Conservation (phyloP, 257 asterid genomes). For the Nicotiana noctiflora region DNA sequence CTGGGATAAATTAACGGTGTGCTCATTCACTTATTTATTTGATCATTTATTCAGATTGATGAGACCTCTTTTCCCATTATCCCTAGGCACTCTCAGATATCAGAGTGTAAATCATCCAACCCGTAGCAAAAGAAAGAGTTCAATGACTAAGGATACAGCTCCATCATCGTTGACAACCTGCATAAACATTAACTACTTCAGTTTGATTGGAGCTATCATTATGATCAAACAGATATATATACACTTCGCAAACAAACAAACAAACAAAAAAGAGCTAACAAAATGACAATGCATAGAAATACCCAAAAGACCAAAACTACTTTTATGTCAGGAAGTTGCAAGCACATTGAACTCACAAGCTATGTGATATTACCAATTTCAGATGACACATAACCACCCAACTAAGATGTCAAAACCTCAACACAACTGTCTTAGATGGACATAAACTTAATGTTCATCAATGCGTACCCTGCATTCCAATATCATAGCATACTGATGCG, state of each 20-base stretch:
- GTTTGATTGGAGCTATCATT: neutral
- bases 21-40: neutral
- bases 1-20: neutral
- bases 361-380: neutral
- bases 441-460: neutral
- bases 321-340: neutral
- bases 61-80: neutral
- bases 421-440: neutral
- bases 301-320: neutral
- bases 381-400: neutral
- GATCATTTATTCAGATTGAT: neutral
- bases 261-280: neutral
- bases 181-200: conserved; percentile 11
- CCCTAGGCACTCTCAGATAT: neutral
- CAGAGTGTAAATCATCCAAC: neutral
- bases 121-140: neutral
- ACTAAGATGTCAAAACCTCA: neutral
- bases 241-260: neutral
- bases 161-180: conserved; percentile 97
- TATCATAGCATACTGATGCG: neutral
- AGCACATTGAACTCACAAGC: neutral
- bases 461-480: neutral
- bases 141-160: conserved; percentile 69
- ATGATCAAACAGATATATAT: neutral
- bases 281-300: neutral